These are phyloP conservation scores for Thraustotheca clavata DNA, from an alignment of 352 stramenopile genomes.

Conservation along the genomic window DNA sequence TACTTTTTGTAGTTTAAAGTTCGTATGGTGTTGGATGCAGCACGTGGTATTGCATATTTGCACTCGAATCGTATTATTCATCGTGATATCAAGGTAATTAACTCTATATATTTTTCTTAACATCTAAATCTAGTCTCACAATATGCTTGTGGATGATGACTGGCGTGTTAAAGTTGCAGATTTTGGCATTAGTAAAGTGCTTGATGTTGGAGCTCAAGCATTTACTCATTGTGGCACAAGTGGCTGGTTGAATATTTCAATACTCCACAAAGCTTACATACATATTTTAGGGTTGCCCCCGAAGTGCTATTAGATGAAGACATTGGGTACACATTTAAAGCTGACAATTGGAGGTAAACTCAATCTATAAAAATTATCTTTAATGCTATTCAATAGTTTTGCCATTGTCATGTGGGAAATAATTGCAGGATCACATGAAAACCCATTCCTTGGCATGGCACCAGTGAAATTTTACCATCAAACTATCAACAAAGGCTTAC, in stretches of 20 bases:
- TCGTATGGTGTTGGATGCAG: constrained; percentile 84
- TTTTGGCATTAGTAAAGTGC: constrained; percentile 85
- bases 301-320: constrained; percentile 84
- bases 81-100: constrained; percentile 80
- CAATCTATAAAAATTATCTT: too few species aligned
- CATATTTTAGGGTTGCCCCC: constrained; percentile 62
- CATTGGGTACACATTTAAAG: constrained; percentile 82
- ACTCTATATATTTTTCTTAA: not conserved
- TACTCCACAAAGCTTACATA: not conserved
- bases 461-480: constrained; percentile 89
- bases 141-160: constrained; percentile 84
- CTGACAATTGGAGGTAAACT: constrained; percentile 81
- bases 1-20: constrained; percentile 65
- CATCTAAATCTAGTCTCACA: constrained; percentile 56
- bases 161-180: constrained; percentile 85
- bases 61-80: constrained; percentile 84
- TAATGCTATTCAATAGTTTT: constrained; percentile 37
- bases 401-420: constrained; percentile 89
- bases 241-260: constrained; percentile 46
- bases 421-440: constrained; percentile 67
- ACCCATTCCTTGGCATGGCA: constrained; percentile 84
- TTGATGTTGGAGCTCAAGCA: constrained; percentile 65
- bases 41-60: constrained; percentile 81
- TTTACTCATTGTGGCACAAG: constrained; percentile 84
- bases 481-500: constrained; percentile 66